phyloP scores from a whole-genome alignment of 331 rosid species.

The Acacia pycnantha region DNA sequence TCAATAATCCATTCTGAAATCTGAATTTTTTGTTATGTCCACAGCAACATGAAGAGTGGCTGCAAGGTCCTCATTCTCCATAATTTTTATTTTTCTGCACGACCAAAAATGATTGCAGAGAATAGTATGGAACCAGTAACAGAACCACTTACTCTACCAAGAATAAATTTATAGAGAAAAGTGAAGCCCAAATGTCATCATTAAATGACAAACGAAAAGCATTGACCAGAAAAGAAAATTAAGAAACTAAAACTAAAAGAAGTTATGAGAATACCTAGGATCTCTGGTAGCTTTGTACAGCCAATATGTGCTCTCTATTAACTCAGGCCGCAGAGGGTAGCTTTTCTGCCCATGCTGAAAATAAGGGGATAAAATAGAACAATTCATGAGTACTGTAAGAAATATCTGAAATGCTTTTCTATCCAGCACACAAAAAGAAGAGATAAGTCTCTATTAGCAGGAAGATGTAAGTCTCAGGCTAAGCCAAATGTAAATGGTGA shows the following conservation, averaged over 20 bases:
- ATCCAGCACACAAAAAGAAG: neutral
- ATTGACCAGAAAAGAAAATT: neutral
- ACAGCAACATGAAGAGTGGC: neutral
- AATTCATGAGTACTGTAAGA: slow-evolving; percentile 21
- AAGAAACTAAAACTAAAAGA: slow-evolving; percentile 25
- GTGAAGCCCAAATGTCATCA: slow-evolving; percentile 3
- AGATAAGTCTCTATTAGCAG: slow-evolving; percentile 14
- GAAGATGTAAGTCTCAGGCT: slow-evolving; percentile 2
- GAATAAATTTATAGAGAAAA: neutral
- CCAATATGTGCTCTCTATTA: slow-evolving; percentile 99
- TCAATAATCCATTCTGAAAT: neutral
- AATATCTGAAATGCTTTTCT: neutral
- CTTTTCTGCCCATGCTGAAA: slow-evolving; percentile 89
- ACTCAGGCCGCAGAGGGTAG: slow-evolving; percentile 92
- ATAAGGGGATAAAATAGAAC: slow-evolving; percentile 11
- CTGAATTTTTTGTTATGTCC: neutral
- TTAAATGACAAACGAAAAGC: slow-evolving; percentile 23
- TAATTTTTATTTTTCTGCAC: neutral
- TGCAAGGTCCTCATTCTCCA: neutral
- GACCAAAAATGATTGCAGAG: neutral
- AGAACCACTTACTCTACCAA: neutral
- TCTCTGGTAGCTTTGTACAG: slow-evolving; percentile 96
- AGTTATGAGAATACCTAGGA: slow-evolving; percentile 66
- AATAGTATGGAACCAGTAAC: neutral
- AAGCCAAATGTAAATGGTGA: slow-evolving; percentile 10